Conservation (phyloP, 2,329 filamentous ascomycete genomes). For the Fusarium sacchari region DNA sequence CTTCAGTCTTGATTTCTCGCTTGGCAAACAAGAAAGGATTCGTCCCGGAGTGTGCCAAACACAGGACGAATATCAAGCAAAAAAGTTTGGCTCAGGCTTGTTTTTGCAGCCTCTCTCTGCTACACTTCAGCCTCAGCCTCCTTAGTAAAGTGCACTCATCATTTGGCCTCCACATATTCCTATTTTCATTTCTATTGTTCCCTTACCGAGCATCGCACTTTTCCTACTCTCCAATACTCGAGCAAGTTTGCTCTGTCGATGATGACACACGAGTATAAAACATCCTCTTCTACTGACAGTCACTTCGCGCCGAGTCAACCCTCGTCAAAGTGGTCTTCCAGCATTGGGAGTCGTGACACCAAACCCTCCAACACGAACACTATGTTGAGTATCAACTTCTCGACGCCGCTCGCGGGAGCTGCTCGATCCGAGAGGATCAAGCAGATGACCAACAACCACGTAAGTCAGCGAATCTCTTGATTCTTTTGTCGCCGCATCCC, state of each 20-base stretch:
- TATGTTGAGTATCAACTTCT: constrained; percentile 54
- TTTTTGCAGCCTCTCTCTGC: constrained; percentile 7
- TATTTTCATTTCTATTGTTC: not conserved
- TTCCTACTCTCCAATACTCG: not conserved
- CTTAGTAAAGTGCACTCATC: not conserved
- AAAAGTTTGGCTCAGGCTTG: not conserved
- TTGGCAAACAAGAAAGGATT: constrained; percentile 22
- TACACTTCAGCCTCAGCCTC: constrained; percentile 12
- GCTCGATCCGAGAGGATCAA: constrained; percentile 51
- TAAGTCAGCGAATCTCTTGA: constrained; percentile 35
- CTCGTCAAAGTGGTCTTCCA: constrained; percentile 32
- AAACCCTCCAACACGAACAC: constrained; percentile 28
- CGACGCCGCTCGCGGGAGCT: constrained; percentile 51
- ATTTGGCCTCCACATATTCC: not conserved
- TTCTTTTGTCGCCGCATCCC: not conserved
- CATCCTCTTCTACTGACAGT: constrained; percentile 11
- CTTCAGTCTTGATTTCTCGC: not conserved
- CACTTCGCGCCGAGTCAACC: constrained; percentile 13
- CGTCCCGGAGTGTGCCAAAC: not conserved
- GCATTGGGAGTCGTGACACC: constrained; percentile 22
- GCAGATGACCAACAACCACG: constrained; percentile 53
- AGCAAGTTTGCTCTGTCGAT: constrained; percentile 5
- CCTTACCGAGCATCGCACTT: not conserved
- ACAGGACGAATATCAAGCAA: not conserved
- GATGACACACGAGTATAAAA: constrained; percentile 19